Conservation (phyloP, 1,284 basidiomycete genomes). For the Ceratobasidium sp. region DNA sequence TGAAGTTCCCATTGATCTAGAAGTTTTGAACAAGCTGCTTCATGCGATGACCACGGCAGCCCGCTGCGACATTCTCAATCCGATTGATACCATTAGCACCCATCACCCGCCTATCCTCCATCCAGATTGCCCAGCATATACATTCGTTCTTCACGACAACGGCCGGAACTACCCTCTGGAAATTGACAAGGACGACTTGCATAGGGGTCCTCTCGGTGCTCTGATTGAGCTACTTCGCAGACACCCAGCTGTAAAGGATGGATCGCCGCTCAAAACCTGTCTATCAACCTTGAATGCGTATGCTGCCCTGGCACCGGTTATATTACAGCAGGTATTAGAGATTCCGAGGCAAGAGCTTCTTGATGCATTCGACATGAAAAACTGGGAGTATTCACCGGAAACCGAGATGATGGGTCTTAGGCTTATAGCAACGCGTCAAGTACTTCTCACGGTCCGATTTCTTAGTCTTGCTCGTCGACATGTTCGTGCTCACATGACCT, state of each 20-base stretch:
- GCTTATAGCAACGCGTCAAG: not conserved
- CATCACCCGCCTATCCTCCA: not conserved
- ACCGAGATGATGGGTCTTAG: not conserved
- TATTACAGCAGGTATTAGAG: not conserved
- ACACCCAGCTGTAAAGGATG: not conserved
- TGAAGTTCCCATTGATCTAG: not conserved
- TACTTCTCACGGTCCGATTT: not conserved
- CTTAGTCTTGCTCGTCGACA: not conserved
- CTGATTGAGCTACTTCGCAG: not conserved
- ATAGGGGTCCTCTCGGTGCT: not conserved
- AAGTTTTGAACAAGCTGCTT: not conserved
- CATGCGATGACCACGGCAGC: not conserved
- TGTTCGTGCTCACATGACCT: not conserved
- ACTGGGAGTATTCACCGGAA: not conserved
- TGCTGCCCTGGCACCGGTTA: not conserved
- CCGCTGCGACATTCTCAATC: not conserved
- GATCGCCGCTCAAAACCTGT: not conserved
- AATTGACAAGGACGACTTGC: not conserved
- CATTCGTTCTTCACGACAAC: not conserved
- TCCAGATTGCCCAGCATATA: not conserved
- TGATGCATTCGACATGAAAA: not conserved
- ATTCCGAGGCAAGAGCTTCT: not conserved
- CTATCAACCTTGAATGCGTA: not conserved
- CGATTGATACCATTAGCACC: not conserved
- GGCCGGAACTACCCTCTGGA: too few species aligned